Percentiles rank a stretch among this genome's conserved stretches.
Conservation (phyloP, 2,329 filamentous ascomycete genomes). For the Tolypocladium nubicola region DNA sequence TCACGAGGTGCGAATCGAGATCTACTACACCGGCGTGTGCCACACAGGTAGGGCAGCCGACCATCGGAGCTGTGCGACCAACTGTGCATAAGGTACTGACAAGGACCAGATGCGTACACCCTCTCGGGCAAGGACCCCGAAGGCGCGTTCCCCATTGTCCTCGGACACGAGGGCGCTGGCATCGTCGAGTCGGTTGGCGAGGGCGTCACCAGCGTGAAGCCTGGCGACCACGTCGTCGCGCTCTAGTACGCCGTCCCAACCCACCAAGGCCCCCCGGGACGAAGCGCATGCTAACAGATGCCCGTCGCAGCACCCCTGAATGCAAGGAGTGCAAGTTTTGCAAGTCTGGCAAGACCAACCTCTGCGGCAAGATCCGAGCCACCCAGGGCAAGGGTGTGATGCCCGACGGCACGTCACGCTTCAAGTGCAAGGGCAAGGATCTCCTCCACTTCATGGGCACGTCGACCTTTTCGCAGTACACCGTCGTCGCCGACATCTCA, state of each 20-base stretch:
- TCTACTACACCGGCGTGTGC: slow-evolving; percentile 97
- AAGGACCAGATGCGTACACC: slow-evolving; percentile 69
- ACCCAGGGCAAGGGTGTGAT: slow-evolving; percentile 94
- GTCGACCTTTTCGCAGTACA: slow-evolving; percentile 98
- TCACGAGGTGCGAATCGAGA: slow-evolving; percentile 92
- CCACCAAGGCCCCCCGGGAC: neutral
- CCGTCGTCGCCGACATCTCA: slow-evolving; percentile 95
- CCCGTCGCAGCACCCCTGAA: slow-evolving; percentile 67
- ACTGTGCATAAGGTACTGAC: slow-evolving; percentile 4
- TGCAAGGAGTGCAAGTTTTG: slow-evolving; percentile 99
- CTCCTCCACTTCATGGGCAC: slow-evolving; percentile 99
- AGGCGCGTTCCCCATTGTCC: slow-evolving; percentile 80
- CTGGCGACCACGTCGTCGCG: slow-evolving; percentile 81
- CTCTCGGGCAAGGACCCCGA: slow-evolving; percentile 95
- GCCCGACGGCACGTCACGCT: slow-evolving; percentile 92
- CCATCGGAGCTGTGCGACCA: neutral
- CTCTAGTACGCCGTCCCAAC: slow-evolving; percentile 54
- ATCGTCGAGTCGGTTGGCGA: slow-evolving; percentile 90
- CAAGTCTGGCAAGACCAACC: slow-evolving; percentile 98
- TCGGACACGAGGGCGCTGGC: slow-evolving; percentile 85
- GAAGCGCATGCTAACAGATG: slow-evolving; percentile 3
- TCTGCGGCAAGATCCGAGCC: slow-evolving; percentile 96
- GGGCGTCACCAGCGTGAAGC: slow-evolving; percentile 89
- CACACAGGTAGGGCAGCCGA: slow-evolving; percentile 61
- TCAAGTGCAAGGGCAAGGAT: slow-evolving; percentile 90